phyloP scores from a whole-genome alignment of 192 early-diverging fungal genomes.

The Geosiphon pyriformis region DNA sequence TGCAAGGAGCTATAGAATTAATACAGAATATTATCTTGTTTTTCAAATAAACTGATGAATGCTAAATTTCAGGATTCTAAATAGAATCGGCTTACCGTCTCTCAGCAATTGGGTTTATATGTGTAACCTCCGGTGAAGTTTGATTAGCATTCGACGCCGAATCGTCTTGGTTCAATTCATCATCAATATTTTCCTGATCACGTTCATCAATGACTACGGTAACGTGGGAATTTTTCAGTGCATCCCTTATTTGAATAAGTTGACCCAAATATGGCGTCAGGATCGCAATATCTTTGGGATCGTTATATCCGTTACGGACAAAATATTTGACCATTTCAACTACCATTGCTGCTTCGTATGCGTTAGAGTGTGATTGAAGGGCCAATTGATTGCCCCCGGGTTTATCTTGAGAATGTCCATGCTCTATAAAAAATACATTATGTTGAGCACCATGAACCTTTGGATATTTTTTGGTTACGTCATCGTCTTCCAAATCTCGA shows the following conservation, averaged over 20 bases:
- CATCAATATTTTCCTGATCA: constrained; percentile 30
- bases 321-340: constrained; percentile 42
- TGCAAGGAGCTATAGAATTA: constrained; percentile 13
- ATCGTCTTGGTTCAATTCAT: constrained; percentile 17
- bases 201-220: constrained; percentile 35
- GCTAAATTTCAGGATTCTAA: too few relatives aligned
- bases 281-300: constrained; percentile 44
- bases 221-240: constrained; percentile 23
- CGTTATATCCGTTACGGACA: constrained; percentile 44
- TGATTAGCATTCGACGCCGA: background rate
- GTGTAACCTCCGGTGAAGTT: background rate
- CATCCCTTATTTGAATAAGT: constrained; percentile 37
- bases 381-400: constrained; percentile 29
- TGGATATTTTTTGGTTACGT: constrained; percentile 25
- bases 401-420: constrained; percentile 39
- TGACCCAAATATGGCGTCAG: constrained; percentile 54
- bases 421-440: constrained; percentile 47
- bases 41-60: too few relatives aligned
- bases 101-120: background rate
- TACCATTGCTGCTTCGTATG: constrained; percentile 47
- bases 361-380: constrained; percentile 42
- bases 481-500: constrained; percentile 37
- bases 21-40: too few relatives aligned
- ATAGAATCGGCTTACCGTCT: background rate
- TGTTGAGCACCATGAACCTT: constrained; percentile 36